Percentiles rank a stretch among this genome's conserved stretches.
Conservation (phyloP, 1,284 basidiomycete species). For the Rhodotorula sp. region DNA sequence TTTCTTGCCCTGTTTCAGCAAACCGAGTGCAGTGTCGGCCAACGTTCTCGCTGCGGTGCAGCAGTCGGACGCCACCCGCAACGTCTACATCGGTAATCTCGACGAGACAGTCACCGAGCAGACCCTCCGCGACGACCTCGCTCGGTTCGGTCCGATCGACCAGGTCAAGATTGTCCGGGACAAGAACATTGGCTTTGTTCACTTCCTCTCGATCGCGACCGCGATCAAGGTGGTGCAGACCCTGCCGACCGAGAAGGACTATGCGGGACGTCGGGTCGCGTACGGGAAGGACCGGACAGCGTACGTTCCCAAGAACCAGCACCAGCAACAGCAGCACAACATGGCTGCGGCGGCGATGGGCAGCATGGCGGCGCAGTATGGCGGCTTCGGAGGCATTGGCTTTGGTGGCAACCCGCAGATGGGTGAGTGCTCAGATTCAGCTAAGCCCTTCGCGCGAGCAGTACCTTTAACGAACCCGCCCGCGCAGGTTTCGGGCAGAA, state of each 20-base stretch:
- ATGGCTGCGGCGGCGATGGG: slow-evolving; percentile 49
- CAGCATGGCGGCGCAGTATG: slow-evolving; percentile 42
- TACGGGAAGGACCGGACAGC: slow-evolving; percentile 74
- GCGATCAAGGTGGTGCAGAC: slow-evolving; percentile 92
- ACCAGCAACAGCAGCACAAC: slow-evolving; percentile 53
- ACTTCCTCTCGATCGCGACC: slow-evolving; percentile 87
- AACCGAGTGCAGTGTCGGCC: slow-evolving; percentile 79
- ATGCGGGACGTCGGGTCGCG: slow-evolving; percentile 91
- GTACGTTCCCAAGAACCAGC: slow-evolving; percentile 86
- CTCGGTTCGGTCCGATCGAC: slow-evolving; percentile 91
- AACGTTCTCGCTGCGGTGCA: slow-evolving; percentile 81
- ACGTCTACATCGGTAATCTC: slow-evolving; percentile 89
- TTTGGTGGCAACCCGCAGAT: slow-evolving; percentile 36
- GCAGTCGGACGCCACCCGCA: slow-evolving; percentile 85
- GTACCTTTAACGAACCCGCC: slow-evolving; percentile 46
- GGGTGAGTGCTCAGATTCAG: not conserved
- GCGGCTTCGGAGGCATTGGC: slow-evolving; percentile 54
- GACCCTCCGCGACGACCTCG: slow-evolving; percentile 77
- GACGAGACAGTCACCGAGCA: slow-evolving; percentile 87
- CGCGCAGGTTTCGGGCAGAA: slow-evolving; percentile 12
- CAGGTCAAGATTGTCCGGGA: slow-evolving; percentile 97
- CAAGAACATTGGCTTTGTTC: slow-evolving; percentile 96
- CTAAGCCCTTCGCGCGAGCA: not conserved
- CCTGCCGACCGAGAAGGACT: slow-evolving; percentile 79
- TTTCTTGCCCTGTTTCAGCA: slow-evolving; percentile 45